Evolutionary conservation across 2,329 filamentous ascomycete genomes (phyloP).

Genomic region (Phoma sp.): DNA sequence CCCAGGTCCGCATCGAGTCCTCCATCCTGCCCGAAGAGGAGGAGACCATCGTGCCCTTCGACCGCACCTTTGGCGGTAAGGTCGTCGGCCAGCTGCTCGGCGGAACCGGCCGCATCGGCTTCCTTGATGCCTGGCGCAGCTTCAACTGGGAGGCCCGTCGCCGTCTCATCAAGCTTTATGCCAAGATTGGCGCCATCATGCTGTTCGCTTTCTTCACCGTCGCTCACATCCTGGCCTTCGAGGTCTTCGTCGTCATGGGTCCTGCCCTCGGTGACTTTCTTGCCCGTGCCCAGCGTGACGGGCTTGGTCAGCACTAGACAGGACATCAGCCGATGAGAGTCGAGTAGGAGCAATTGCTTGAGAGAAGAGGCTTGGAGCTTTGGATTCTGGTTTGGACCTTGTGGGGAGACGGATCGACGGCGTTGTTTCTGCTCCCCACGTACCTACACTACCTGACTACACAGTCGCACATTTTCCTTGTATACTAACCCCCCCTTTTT

Average conservation of each 20-base stretch:
- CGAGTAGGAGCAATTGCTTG: too few species aligned
- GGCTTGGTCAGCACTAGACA: constrained; percentile 11
- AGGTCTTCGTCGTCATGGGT: constrained; percentile 59
- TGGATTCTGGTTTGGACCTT: neutral
- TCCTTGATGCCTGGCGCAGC: constrained; percentile 78
- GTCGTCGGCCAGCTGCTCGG: constrained; percentile 76
- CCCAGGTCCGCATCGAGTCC: constrained; percentile 83
- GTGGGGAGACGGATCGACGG: neutral
- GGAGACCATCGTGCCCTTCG: constrained; percentile 87
- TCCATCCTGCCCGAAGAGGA: constrained; percentile 82
- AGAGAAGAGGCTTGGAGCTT: neutral
- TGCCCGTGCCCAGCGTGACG: constrained; percentile 25
- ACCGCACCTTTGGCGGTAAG: constrained; percentile 81
- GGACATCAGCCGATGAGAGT: neutral
- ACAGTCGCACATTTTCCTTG: constrained; percentile 7
- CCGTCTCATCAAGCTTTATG: constrained; percentile 75
- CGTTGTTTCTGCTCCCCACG: neutral
- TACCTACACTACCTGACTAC: constrained; percentile 4
- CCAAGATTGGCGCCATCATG: constrained; percentile 69
- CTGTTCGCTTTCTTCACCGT: constrained; percentile 57
- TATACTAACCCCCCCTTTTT: neutral
- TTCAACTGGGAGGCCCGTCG: constrained; percentile 76
- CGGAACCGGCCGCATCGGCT: constrained; percentile 72
- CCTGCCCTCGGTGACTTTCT: constrained; percentile 32
- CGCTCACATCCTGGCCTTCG: constrained; percentile 57